Conservation (phyloP, 371 early-diverging fungal species). For the Gilbertella persicaria region DNA sequence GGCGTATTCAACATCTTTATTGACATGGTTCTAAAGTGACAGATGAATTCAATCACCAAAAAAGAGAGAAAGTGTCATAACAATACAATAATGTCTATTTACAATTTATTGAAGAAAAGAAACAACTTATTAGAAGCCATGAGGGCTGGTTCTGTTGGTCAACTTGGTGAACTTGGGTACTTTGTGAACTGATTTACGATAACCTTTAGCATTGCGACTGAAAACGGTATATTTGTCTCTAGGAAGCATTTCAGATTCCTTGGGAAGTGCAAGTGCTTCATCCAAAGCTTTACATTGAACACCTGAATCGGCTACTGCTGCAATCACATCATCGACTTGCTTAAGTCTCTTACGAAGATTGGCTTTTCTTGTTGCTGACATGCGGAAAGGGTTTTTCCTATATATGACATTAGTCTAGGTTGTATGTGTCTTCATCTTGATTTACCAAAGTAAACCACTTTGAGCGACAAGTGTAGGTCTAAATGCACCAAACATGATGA, state of each 20-base stretch:
- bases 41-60: too few relatives aligned
- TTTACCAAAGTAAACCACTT: slow-evolving; percentile 73
- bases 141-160: slow-evolving; percentile 80
- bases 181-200: slow-evolving; percentile 94
- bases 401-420: background rate
- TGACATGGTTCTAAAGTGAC: too few relatives aligned
- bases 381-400: slow-evolving; percentile 79
- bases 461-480: slow-evolving; percentile 65
- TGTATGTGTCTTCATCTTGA: background rate
- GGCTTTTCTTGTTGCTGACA: slow-evolving; percentile 92
- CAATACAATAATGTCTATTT: too few relatives aligned
- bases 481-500: slow-evolving; percentile 80
- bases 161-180: slow-evolving; percentile 95
- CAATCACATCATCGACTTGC: slow-evolving; percentile 89
- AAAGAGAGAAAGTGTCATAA: too few relatives aligned
- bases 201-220: slow-evolving; percentile 75
- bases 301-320: slow-evolving; percentile 81
- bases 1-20: too few relatives aligned
- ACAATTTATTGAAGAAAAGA: too few relatives aligned
- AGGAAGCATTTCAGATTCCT: slow-evolving; percentile 83
- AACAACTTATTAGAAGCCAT: slow-evolving; percentile 82
- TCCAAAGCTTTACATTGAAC: slow-evolving; percentile 88
- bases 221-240: slow-evolving; percentile 94
- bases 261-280: slow-evolving; percentile 72
- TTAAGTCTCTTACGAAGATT: slow-evolving; percentile 91